Base-by-base conservation (phyloP, 176 grass and related monocot species). In the Oryza rufipogon region DNA sequence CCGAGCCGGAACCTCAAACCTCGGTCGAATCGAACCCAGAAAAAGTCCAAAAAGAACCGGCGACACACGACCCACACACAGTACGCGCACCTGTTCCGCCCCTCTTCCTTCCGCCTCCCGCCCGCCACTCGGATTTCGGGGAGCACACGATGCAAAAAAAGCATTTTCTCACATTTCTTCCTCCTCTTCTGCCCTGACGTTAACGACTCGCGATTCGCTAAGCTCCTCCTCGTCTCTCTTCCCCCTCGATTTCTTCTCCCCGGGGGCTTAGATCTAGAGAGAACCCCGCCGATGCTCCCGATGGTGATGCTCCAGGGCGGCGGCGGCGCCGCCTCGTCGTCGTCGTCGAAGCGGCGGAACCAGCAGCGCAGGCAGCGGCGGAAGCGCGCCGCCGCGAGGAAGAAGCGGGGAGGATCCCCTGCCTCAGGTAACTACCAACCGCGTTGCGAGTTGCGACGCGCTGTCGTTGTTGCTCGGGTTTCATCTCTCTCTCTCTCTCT, bases 391-490 rank as follows among this genome's bases (percentile, higher is more conserved):
- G 45, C 67, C 33, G 56, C 63, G 61, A 7, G 46, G 67, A 16
- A 16, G 52, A 78, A 90, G 66, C 34, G 9, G 72, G 73, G 36
- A 66, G 8, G 42, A 44, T 44, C 13, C 58, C 23, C 46, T 15
- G 67, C 9, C 5, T 22, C 58, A 63, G 58, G 58, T 63, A 41
- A 8, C 7, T 8, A 41, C 23, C 20, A 32, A 0, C 30, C 30
- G 30, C 30, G 30, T 32, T 32, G 30, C 58, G 8, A 20, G 58
- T 63, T 11, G n/a, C 7, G 17, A 54, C 0, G 51, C 15, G 51
- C 15, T 54, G 17, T 8, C 7, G 52, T 20, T 19, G 52, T 7
- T 7, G 49, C 52, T 58, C 52, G 52, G 52, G 52, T 58, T 58
- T 20, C 52, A 7, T 58, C 52, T 20, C 52, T 20, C 17, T 17